Conservation (phyloP, 2,329 filamentous ascomycete species). For the Ophiocordyceps camponoti-rufipedis region DNA sequence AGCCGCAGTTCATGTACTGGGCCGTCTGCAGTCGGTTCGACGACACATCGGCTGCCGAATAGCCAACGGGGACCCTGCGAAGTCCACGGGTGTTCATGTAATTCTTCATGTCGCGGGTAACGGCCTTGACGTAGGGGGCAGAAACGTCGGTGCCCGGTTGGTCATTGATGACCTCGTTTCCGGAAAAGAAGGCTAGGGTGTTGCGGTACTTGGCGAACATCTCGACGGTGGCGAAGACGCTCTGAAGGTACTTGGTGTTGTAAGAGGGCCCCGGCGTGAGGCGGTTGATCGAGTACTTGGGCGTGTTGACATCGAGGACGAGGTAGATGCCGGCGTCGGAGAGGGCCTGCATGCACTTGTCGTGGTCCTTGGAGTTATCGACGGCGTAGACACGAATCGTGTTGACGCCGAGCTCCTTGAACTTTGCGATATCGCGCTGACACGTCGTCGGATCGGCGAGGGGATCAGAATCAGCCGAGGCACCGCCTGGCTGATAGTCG, state of each 20-base stretch:
- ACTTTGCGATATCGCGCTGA: constrained; percentile 56
- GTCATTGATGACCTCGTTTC: constrained; percentile 66
- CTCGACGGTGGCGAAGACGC: constrained; percentile 77
- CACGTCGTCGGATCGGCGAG: constrained; percentile 40
- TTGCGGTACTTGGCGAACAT: constrained; percentile 70
- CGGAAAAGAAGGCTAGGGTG: constrained; percentile 72
- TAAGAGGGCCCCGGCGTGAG: constrained; percentile 60
- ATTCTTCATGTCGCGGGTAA: constrained; percentile 58
- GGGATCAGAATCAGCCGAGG: constrained; percentile 44
- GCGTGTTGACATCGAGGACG: constrained; percentile 80
- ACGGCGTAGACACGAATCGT: constrained; percentile 84
- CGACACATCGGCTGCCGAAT: constrained; percentile 63
- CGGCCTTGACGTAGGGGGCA: constrained; percentile 61
- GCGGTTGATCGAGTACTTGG: constrained; percentile 75
- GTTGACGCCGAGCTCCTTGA: constrained; percentile 77
- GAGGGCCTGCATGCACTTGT: constrained; percentile 68
- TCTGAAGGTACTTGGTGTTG: constrained; percentile 70
- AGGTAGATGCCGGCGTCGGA: constrained; percentile 81
- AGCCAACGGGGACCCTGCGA: constrained; percentile 55
- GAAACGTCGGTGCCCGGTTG: constrained; percentile 40
- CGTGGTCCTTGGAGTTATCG: constrained; percentile 69
- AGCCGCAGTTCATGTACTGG: constrained; percentile 83
- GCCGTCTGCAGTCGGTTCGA: constrained; percentile 77
- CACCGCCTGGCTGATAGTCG: constrained; percentile 45
- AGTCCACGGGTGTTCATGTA: constrained; percentile 46